Evolutionary conservation across 2,329 filamentous ascomycete genomes (phyloP).

Genomic region (Cordyceps farinosa): DNA sequence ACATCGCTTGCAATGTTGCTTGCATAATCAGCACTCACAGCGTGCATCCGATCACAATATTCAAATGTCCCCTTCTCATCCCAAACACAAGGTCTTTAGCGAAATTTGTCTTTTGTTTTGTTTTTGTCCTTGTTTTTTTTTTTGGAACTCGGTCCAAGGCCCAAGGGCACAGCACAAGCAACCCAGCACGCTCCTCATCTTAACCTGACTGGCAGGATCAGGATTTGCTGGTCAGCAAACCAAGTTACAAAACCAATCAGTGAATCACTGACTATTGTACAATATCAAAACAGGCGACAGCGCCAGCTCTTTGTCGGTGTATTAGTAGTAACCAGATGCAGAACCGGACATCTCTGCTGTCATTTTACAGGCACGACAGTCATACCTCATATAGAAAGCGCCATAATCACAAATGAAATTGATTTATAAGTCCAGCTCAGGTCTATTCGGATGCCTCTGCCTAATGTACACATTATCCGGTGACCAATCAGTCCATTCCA

Average conservation of each 20-base stretch:
- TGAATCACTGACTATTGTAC: neutral
- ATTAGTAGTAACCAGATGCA: no score
- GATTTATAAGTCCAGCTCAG: neutral
- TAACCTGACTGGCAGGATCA: neutral
- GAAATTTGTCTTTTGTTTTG: no score
- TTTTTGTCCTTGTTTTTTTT: no score
- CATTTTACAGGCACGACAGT: neutral
- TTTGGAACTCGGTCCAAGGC: no score
- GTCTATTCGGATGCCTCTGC: constrained; percentile 14
- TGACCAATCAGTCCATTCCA: constrained; percentile 6
- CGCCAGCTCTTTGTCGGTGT: no score
- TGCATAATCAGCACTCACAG: neutral
- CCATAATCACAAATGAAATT: neutral
- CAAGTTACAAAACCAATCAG: neutral
- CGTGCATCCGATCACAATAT: neutral
- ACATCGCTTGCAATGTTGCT: neutral
- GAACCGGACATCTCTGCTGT: neutral
- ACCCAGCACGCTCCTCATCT: neutral
- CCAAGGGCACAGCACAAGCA: no score
- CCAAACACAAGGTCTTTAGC: neutral
- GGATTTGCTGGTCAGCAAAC: neutral
- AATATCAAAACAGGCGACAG: neutral
- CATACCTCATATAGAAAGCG: neutral
- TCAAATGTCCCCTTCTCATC: neutral
- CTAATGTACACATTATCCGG: constrained; percentile 17